Conservation (phyloP, 495 filamentous ascomycete genomes). For the Aspergillus cristatus region DNA sequence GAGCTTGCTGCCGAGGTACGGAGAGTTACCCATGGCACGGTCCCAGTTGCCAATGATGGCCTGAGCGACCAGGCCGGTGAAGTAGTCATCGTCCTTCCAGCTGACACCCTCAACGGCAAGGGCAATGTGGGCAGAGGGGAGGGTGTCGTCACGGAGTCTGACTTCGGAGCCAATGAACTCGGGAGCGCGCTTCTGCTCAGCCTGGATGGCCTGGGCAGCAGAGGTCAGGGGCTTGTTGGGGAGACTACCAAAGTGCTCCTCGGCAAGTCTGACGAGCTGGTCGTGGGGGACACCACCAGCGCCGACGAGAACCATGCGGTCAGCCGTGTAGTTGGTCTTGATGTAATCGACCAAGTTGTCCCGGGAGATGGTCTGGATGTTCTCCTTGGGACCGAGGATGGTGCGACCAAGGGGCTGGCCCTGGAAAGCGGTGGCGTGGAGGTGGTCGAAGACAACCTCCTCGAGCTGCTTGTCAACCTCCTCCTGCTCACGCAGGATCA, state of each 20-base stretch:
- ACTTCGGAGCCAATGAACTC: slow-evolving; percentile 96
- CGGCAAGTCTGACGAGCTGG: slow-evolving; percentile 87
- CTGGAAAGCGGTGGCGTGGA: slow-evolving; percentile 97
- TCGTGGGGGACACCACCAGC: slow-evolving; percentile 90
- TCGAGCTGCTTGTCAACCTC: slow-evolving; percentile 99
- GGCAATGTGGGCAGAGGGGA: slow-evolving; percentile 93
- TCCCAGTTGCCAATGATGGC: slow-evolving; percentile 99
- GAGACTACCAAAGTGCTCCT: slow-evolving; percentile 84
- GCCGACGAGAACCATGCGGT: slow-evolving; percentile 98
- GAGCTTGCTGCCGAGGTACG: slow-evolving; percentile 95
- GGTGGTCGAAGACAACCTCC: slow-evolving; percentile 98
- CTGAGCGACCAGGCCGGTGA: slow-evolving; percentile 93
- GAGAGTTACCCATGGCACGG: slow-evolving; percentile 92
- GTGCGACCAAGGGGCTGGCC: slow-evolving; percentile 92
- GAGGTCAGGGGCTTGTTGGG: slow-evolving; percentile 61
- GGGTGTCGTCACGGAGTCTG: slow-evolving; percentile 88
- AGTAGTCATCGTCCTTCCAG: slow-evolving; percentile 99
- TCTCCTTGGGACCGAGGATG: slow-evolving; percentile 94
- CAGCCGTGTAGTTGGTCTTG: slow-evolving; percentile 97
- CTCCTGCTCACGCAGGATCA: slow-evolving; percentile 97
- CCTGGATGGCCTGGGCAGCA: slow-evolving; percentile 51
- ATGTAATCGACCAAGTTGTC: slow-evolving; percentile 90
- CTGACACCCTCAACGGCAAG: slow-evolving; percentile 98
- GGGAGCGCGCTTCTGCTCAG: slow-evolving; percentile 72
- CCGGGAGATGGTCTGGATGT: slow-evolving; percentile 91